Conservation (phyloP, 78 protist genomes). For the Dictyostelium purpureum region DNA sequence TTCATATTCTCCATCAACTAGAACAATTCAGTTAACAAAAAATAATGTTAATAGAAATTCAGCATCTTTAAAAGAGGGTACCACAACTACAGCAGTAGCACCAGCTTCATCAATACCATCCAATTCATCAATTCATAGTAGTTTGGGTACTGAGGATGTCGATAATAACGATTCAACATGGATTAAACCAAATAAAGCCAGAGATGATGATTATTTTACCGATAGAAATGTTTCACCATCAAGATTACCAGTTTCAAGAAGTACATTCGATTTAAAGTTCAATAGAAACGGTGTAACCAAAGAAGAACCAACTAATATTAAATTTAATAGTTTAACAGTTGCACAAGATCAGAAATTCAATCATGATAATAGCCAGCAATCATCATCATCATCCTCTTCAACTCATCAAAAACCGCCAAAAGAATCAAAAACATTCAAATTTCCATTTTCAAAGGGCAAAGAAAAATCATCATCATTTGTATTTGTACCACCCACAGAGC, state of each 20-base stretch:
- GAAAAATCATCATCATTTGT: not conserved
- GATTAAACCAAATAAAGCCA: conserved; percentile 9
- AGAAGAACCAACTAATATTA: conserved; percentile 19
- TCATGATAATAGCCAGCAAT: no score
- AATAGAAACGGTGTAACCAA: not conserved
- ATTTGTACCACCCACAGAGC: not conserved
- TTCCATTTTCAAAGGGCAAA: not conserved
- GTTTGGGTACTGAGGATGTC: no score
- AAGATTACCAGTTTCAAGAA: conserved; percentile 14
- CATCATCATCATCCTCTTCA: not conserved
- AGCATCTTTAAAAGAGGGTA: not conserved
- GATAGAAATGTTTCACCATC: conserved; percentile 11
- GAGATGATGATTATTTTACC: not conserved
- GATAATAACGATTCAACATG: conserved; percentile 23
- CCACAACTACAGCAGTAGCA: not conserved
- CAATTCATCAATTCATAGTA: not conserved
- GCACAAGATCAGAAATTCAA: not conserved
- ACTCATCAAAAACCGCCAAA: not conserved
- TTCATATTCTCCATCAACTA: conserved; percentile 36
- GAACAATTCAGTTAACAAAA: conserved; percentile 31
- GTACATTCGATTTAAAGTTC: conserved; percentile 40
- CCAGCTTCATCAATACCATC: not conserved
- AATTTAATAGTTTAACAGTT: not conserved
- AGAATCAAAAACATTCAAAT: not conserved
- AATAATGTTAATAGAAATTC: not conserved